Evolutionary conservation across 2,329 filamentous ascomycete species (phyloP).

Genomic region (Plectosphaerella plurivora): DNA sequence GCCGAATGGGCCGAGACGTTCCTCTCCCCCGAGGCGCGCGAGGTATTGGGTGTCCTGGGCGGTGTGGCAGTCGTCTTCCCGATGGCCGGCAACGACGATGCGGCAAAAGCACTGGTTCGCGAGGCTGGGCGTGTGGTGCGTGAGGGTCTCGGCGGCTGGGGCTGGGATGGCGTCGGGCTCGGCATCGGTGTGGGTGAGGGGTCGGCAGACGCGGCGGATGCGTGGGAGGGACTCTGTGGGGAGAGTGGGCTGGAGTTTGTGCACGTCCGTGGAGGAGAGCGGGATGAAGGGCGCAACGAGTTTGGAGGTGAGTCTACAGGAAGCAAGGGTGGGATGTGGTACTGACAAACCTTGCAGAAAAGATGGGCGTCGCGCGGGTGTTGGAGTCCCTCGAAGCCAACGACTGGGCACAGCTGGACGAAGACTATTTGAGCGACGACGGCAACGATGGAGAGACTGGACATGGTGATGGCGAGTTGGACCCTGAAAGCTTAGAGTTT

Average conservation of each 20-base stretch:
- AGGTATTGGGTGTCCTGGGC: slow-evolving; percentile 58
- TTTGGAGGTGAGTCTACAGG: slow-evolving; percentile 46
- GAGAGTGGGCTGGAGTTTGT: slow-evolving; percentile 60
- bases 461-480: slow-evolving; percentile 27
- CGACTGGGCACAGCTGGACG: slow-evolving; percentile 48
- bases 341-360: slow-evolving; percentile 35
- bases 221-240: slow-evolving; percentile 58
- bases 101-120: slow-evolving; percentile 32
- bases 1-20: slow-evolving; percentile 55
- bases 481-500: slow-evolving; percentile 46
- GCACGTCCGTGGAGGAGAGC: slow-evolving; percentile 37
- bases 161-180: slow-evolving; percentile 61
- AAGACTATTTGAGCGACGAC: slow-evolving; percentile 15
- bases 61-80: slow-evolving; percentile 53
- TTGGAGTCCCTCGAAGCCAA: slow-evolving; percentile 61
- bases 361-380: slow-evolving; percentile 52
- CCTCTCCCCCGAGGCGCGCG: slow-evolving; percentile 54
- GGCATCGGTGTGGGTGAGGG: slow-evolving; percentile 50
- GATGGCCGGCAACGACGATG: slow-evolving; percentile 16
- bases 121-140: slow-evolving; percentile 51
- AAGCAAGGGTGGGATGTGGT: not conserved
- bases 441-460: slow-evolving; percentile 22
- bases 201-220: slow-evolving; percentile 35
- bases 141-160: slow-evolving; percentile 54
- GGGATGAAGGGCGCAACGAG: slow-evolving; percentile 43